Evolutionary conservation across 306 rosid species (phyloP).

Genomic region (Medicago ruthenica): DNA sequence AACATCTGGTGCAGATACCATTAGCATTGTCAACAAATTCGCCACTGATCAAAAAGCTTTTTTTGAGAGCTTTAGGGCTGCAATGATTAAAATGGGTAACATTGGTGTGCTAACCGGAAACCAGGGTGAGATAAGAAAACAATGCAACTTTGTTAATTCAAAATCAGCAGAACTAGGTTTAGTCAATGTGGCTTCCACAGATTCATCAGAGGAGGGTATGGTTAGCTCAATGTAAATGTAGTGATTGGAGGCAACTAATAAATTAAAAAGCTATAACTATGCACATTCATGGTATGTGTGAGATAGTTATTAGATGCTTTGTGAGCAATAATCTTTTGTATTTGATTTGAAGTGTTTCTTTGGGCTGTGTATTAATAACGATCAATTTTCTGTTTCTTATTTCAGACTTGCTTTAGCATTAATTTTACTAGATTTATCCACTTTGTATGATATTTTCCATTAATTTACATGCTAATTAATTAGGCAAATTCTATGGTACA

Average conservation of each 20-base stretch:
- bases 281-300: constrained; percentile 26
- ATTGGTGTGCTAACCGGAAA: constrained; percentile 44
- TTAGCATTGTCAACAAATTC: constrained; percentile 37
- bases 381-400: not conserved
- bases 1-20: constrained; percentile 40
- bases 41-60: not conserved
- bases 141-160: constrained; percentile 43
- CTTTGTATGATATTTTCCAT: no score
- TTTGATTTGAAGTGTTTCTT: not conserved
- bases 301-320: not conserved
- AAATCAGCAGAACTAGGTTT: not conserved
- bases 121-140: constrained; percentile 45
- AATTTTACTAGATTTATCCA: not conserved
- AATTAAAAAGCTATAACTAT: constrained; percentile 4
- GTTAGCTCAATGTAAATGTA: constrained; percentile 10
- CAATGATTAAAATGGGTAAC: constrained; percentile 52
- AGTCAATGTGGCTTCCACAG: not conserved
- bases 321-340: not conserved
- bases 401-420: not conserved
- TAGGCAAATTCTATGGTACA: no score
- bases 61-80: constrained; percentile 15
- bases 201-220: constrained; percentile 16
- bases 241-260: constrained; percentile 25
- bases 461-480: no score
- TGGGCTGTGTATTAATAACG: not conserved